Percentiles rank a stretch among this genome's conserved stretches.
These are phyloP conservation scores for Myxozyma melibiosi DNA, from an alignment of 805 yeast species.

Conservation along the genomic window DNA sequence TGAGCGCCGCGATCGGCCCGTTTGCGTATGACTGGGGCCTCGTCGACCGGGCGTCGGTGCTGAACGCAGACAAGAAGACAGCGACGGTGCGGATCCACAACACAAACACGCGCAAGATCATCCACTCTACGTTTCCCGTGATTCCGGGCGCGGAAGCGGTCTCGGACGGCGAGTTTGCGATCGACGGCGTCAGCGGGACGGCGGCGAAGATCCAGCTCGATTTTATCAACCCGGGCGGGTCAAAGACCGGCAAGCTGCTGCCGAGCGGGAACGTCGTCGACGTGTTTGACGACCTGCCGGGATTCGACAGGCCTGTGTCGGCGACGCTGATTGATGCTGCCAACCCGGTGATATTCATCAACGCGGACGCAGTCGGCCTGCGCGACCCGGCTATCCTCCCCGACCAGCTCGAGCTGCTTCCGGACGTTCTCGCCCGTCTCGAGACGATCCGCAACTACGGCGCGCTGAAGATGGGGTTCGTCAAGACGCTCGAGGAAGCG, in stretches of 20 bases:
- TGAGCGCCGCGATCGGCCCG: slow-evolving; percentile 20
- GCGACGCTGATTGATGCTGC: slow-evolving; percentile 15
- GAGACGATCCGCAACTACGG: slow-evolving; percentile 12
- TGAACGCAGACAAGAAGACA: slow-evolving; percentile 4
- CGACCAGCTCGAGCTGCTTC: slow-evolving; percentile 1
- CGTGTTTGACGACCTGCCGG: slow-evolving; percentile 1
- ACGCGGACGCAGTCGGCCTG: slow-evolving; percentile 3
- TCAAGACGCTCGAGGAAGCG: slow-evolving; percentile 3
- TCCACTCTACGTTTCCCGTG: slow-evolving; percentile 12
- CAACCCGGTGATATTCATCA: slow-evolving; percentile 10
- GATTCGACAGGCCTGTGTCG: neutral
- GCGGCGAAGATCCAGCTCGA: slow-evolving; percentile 14
- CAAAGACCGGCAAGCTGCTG: slow-evolving; percentile 12
- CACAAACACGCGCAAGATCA: slow-evolving; percentile 15
- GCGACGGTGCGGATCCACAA: slow-evolving; percentile 19
- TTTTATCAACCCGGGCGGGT: slow-evolving; percentile 13
- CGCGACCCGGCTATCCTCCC: slow-evolving; percentile 3
- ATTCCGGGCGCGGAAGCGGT: slow-evolving; percentile 9
- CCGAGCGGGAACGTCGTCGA: slow-evolving; percentile 11
- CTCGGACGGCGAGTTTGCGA: slow-evolving; percentile 12
- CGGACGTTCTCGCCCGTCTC: slow-evolving; percentile 5
- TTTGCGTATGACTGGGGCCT: slow-evolving; percentile 11
- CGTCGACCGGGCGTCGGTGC: slow-evolving; percentile 4
- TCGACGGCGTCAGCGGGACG: slow-evolving; percentile 16
- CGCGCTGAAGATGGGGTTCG: slow-evolving; percentile 15